Base-by-base conservation (phyloP, 495 filamentous ascomycete genomes). In the Penicillium paxilli region DNA sequence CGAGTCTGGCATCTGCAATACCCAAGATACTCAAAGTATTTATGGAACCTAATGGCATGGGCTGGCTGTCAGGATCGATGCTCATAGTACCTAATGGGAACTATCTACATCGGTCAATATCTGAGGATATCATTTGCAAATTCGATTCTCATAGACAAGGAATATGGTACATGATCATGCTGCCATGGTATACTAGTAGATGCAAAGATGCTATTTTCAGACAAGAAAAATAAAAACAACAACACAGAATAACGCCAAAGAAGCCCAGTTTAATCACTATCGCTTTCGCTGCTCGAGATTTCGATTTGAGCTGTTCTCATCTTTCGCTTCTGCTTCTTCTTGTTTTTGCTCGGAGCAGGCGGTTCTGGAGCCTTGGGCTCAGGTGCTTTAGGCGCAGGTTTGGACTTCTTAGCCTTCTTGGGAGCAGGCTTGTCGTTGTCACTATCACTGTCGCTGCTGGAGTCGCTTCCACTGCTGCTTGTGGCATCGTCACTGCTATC, bases 321-420 rank as follows among this genome's bases (percentile, higher is more conserved):
- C 47, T 67, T 67, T 3, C 64, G 61, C 64, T 67, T 67, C 40
- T 67, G 64, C 28, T 58, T 58, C 53, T 65, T 67, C 49, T 67
- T 66, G 52, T 63, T 64, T 41, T 62, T 63, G 47, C 38, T 30
- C 3, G 49, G 54, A 14, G 48, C 54, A 44, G 49, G 22, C 14
- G 17, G 19, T 12, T 19, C 23, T 25, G 44, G 17, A 25, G 33
- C 16, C 17, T 33, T 44, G 33, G 38, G 22, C 25, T 52, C 40
- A 22, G 40, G 17, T 12, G 20, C 19, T 42, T 9, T 6, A 11
- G 40, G 40, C 11, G 40, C 20, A 23, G 40, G 19, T 20, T 42
- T 42, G 21, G 20, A 21, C 26, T 57, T 47, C 40, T 54, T 53
- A 32, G 46, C 33, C 51, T 58, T 60, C 44, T 47, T 54, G 21